Percentiles rank a stretch among this genome's conserved stretches.
These are phyloP conservation scores for Monosporascus cannonballus DNA, from an alignment of 2,329 filamentous ascomycete genomes.

Conservation along the genomic window DNA sequence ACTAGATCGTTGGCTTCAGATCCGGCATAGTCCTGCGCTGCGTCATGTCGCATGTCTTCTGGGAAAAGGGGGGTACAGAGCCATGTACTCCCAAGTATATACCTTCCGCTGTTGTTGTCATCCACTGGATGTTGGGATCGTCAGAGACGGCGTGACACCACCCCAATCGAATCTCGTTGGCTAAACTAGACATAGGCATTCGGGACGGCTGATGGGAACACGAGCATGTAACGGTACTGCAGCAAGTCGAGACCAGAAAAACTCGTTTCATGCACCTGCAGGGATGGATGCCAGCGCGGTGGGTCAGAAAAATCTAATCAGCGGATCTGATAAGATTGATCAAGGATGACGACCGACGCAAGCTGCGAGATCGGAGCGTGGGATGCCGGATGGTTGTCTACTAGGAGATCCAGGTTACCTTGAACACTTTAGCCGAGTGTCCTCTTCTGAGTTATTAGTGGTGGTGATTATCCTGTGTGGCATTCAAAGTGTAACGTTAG, in stretches of 20 bases:
- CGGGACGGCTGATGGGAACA: neutral
- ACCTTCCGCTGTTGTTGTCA: neutral
- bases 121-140: neutral
- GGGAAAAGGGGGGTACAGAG: neutral
- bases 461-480: neutral
- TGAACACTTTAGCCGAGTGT: too few relatives aligned
- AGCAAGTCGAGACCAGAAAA: neutral
- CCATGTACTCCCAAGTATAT: neutral
- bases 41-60: neutral
- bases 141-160: neutral
- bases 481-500: neutral
- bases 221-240: neutral
- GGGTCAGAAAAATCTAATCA: conserved; percentile 23
- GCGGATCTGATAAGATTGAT: conserved; percentile 27
- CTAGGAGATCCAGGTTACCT: neutral
- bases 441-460: too few relatives aligned
- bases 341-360: conserved; percentile 5
- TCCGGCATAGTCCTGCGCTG: neutral
- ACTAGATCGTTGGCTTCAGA: neutral
- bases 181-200: neutral
- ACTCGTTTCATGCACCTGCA: neutral
- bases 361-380: conserved; percentile 20
- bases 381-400: neutral
- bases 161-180: neutral
- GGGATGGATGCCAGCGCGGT: conserved; percentile 2